Evolutionary conservation across 192 early-diverging fungal genomes (phyloP).

Genomic region (Paraglomus occultum): DNA sequence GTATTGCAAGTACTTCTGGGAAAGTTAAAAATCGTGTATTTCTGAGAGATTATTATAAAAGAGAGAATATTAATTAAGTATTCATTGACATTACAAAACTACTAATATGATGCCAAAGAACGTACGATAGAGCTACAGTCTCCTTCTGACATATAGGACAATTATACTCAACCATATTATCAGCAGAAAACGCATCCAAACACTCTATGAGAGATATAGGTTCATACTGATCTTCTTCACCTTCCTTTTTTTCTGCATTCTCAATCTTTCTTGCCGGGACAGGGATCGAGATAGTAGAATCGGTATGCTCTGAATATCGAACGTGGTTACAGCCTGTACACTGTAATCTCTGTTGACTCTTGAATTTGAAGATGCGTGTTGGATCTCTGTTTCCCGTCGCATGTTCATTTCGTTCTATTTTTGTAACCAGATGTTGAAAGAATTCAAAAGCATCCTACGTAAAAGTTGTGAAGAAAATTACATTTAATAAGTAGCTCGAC

Average conservation of each 20-base stretch:
- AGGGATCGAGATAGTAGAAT: conserved; percentile 59
- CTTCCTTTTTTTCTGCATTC: conserved; percentile 7
- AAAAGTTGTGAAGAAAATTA: no score
- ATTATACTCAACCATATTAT: conserved; percentile 58
- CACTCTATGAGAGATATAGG: conserved; percentile 65
- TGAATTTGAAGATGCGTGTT: conserved; percentile 76
- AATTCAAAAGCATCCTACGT: conserved; percentile 91
- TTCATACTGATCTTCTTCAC: conserved; percentile 44
- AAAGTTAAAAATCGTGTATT: conserved; percentile 70
- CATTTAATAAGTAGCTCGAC: neutral
- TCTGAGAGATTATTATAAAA: conserved; percentile 33
- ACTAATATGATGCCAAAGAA: neutral
- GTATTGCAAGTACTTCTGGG: conserved; percentile 69
- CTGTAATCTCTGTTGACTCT: conserved; percentile 79
- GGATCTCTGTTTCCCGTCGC: conserved; percentile 62
- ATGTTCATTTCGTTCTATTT: conserved; percentile 78
- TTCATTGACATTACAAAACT: neutral
- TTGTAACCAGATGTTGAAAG: conserved; percentile 72
- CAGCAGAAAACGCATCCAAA: conserved; percentile 54
- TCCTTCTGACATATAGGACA: conserved; percentile 62
- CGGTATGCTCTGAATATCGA: conserved; percentile 61
- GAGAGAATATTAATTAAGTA: neutral
- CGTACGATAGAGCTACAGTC: conserved; percentile 59
- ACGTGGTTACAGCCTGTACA: conserved; percentile 83
- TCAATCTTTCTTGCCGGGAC: conserved; percentile 64